Base-by-base conservation (phyloP, 2,329 filamentous ascomycete species). In the Calonectria pseudoreteaudii region DNA sequence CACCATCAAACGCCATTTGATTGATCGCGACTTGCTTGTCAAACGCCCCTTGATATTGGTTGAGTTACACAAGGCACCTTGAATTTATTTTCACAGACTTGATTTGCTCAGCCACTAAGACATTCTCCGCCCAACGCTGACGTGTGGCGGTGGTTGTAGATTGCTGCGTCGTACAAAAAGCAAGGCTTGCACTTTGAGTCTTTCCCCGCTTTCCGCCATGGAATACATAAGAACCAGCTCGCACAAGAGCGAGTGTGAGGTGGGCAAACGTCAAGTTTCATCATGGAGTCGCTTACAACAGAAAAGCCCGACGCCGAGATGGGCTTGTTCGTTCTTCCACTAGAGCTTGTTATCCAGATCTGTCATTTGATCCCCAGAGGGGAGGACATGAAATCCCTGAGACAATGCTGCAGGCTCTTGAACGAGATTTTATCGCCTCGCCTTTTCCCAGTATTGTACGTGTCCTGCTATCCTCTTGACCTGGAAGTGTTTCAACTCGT, bases 401-500 rank as follows among this genome's bases (percentile, higher is more conserved):
- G 74, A 3, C 9, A 9, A 2, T 70, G 7, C 34, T 75, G 41
- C 44, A 71, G 26, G 10, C 7, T 20, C 8, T 53, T 76, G 0
- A 70, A 71, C 10, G 36, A 38, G 0, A 36, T 68, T 10, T 65
- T 53, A 1, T 76, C 70, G 0, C 65, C 58, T 0, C 66, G 53
- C 0, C 62, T 76, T 0, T 76, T 70, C 13, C 68, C 23, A 0
- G 41, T 53, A 0, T 5, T 77, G 1, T 75, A 76, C 6, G 2
- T 76, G 0, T 77, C 75, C 0, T 76, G 74, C 1, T 72, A 77
- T 2, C 64, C 66, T 3, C 58, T 77, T 0, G 75, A 77, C 8
- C 49, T 76, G 0, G 14, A 75, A 0, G 67, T 76, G 1, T 76
- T 77, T 16, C 14, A 6, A 0, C 36, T 58, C 3, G 53, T 75